These are phyloP conservation scores for Pleodorina starrii DNA, from an alignment of 139 green algal genomes.

Conservation along the genomic window DNA sequence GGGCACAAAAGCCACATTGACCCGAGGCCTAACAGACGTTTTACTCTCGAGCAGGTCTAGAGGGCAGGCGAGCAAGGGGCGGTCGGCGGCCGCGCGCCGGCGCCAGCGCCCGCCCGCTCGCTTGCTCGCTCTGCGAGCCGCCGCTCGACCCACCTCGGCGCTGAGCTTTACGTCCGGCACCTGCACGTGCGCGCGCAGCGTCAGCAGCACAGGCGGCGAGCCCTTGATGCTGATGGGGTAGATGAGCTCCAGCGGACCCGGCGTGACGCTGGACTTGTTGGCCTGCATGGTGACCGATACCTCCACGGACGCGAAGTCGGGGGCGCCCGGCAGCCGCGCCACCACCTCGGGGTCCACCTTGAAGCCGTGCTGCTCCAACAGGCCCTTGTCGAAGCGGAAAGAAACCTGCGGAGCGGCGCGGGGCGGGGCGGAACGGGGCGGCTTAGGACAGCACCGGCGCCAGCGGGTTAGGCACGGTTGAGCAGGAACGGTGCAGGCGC, in stretches of 20 bases:
- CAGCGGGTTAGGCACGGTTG: too few relatives aligned
- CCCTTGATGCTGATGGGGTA: conserved; percentile 75
- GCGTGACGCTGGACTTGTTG: conserved; percentile 58
- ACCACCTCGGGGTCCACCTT: conserved; percentile 77
- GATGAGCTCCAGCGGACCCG: conserved; percentile 67
- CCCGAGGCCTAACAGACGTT: too few relatives aligned
- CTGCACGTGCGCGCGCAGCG: conserved; percentile 70
- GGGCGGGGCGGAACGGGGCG: too few relatives aligned
- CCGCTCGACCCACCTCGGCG: conserved; percentile 41
- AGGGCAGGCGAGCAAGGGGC: too few relatives aligned
- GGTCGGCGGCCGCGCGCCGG: too few relatives aligned
- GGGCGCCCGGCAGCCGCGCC: conserved; percentile 73
- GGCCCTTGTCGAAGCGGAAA: conserved; percentile 73
- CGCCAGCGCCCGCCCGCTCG: too few relatives aligned
- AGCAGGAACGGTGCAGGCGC: too few relatives aligned
- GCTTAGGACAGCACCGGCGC: too few relatives aligned
- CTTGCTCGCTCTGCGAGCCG: too few relatives aligned
- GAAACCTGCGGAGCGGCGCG: conserved; percentile 41
- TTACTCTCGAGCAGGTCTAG: too few relatives aligned
- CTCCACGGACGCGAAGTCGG: conserved; percentile 69
- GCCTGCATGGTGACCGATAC: conserved; percentile 71
- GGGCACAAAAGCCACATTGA: too few relatives aligned
- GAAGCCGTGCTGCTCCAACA: conserved; percentile 76
- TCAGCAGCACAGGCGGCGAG: conserved; percentile 75
- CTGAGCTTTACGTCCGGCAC: conserved; percentile 30